Percentiles rank a stretch among this genome's conserved stretches.
Conservation (phyloP, 208 protist species). For the Trypanosoma caninum region DNA sequence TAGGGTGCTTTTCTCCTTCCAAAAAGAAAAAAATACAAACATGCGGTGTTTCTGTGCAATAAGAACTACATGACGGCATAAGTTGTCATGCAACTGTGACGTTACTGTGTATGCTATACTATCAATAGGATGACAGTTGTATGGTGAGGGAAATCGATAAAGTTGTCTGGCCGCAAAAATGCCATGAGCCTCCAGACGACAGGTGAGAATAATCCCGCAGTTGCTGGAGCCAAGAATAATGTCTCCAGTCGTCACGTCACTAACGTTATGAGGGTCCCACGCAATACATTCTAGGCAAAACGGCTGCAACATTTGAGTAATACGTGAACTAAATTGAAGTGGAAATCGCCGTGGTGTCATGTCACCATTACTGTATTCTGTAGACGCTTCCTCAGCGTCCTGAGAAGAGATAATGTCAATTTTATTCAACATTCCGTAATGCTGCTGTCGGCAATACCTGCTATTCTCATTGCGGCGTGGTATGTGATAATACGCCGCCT, state of each 20-base stretch:
- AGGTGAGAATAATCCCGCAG: conserved; percentile 36
- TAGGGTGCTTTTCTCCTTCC: not conserved
- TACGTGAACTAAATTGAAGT: not conserved
- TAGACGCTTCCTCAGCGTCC: too few species aligned
- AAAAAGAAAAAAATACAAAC: conserved; percentile 34
- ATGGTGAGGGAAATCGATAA: conserved; percentile 27
- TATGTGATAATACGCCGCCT: conserved; percentile 40
- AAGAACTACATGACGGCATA: conserved; percentile 30
- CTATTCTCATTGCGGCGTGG: conserved; percentile 17
- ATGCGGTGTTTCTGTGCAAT: conserved; percentile 28
- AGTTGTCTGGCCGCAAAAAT: conserved; percentile 23
- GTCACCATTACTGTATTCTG: not conserved
- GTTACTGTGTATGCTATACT: conserved; percentile 14
- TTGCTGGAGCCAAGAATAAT: conserved; percentile 32
- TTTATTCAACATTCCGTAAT: too few species aligned
- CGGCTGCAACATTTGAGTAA: not conserved
- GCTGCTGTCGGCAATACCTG: not conserved
- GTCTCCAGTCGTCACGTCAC: conserved; percentile 22
- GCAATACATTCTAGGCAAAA: conserved; percentile 29
- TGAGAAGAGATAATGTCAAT: too few species aligned
- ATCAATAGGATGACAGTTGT: conserved; percentile 11
- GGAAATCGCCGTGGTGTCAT: conserved; percentile 6
- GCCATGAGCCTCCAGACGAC: conserved; percentile 25
- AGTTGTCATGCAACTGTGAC: not conserved
- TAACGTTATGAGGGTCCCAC: conserved; percentile 22